These are phyloP conservation scores for Pseudocercospora musae DNA, from an alignment of 2,329 filamentous ascomycete species.

Conservation along the genomic window DNA sequence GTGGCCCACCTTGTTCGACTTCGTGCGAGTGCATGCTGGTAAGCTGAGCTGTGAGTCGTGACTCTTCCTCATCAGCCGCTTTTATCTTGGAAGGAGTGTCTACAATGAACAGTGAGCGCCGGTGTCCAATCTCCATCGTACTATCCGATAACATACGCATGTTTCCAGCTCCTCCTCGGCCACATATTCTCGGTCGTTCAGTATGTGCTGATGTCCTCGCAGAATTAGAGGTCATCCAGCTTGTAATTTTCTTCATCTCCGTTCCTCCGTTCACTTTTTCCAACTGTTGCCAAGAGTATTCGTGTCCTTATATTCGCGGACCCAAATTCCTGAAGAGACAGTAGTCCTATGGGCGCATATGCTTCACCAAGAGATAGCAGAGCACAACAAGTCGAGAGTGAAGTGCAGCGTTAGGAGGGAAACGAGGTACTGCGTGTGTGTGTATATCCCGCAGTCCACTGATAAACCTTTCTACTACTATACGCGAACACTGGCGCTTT, in stretches of 20 bases:
- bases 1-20: background rate
- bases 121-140: background rate
- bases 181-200: slow-evolving; percentile 15
- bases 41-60: slow-evolving; percentile 14
- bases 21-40: slow-evolving; percentile 4
- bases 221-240: background rate
- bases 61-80: slow-evolving; percentile 11
- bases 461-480: background rate
- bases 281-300: background rate
- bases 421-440: background rate
- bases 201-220: background rate
- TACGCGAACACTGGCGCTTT: background rate
- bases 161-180: slow-evolving; percentile 23
- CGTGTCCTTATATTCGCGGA: background rate
- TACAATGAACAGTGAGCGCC: background rate
- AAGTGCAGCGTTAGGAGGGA: background rate
- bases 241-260: background rate
- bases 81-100: slow-evolving; percentile 13
- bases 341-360: background rate
- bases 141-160: slow-evolving; percentile 7
- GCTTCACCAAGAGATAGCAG: background rate
- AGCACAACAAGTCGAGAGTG: background rate
- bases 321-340: background rate
- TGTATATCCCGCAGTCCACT: background rate
- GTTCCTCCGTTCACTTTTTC: background rate